Conservation (phyloP, 352 stramenopile species). For the Globisporangium rhizosaccharum region DNA sequence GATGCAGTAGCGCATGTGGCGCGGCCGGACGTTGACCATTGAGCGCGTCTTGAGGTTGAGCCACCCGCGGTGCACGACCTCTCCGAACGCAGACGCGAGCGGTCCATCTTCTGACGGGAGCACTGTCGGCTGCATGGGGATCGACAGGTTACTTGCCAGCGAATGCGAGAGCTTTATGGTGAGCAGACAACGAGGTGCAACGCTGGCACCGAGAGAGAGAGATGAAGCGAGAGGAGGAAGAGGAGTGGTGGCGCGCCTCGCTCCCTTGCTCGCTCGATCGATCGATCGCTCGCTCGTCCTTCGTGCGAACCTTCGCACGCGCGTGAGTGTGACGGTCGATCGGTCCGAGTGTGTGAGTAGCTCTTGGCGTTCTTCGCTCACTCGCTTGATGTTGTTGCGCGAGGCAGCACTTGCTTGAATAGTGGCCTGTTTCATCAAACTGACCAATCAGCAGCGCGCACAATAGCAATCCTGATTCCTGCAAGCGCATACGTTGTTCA, state of each 20-base stretch:
- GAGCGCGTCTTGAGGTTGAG: constrained; percentile 84
- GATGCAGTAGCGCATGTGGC: constrained; percentile 84
- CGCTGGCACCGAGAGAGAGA: background rate
- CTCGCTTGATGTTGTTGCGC: background rate
- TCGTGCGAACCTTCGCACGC: too few relatives aligned
- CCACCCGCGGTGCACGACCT: constrained; percentile 76
- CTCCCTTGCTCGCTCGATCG: too few relatives aligned
- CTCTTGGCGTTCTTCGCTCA: background rate
- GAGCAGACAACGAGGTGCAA: background rate
- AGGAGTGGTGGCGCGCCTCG: too few relatives aligned
- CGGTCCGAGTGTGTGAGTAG: background rate
- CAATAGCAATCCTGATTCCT: too few relatives aligned
- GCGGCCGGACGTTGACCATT: constrained; percentile 79
- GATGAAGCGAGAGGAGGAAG: background rate
- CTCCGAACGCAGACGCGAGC: constrained; percentile 50
- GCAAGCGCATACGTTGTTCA: too few relatives aligned
- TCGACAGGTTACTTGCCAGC: constrained; percentile 13
- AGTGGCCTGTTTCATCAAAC: too few relatives aligned
- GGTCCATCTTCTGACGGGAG: constrained; percentile 48
- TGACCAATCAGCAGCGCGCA: too few relatives aligned
- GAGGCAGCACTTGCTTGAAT: too few relatives aligned
- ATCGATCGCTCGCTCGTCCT: too few relatives aligned
- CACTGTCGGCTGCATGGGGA: constrained; percentile 44
- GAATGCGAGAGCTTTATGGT: constrained; percentile 18
- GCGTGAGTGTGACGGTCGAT: background rate